Evolutionary conservation across 2,329 filamentous ascomycete species (phyloP), one percentile per base, ranked within the genome.

Genomic region (Thielaviopsis ethacetica): DNA sequence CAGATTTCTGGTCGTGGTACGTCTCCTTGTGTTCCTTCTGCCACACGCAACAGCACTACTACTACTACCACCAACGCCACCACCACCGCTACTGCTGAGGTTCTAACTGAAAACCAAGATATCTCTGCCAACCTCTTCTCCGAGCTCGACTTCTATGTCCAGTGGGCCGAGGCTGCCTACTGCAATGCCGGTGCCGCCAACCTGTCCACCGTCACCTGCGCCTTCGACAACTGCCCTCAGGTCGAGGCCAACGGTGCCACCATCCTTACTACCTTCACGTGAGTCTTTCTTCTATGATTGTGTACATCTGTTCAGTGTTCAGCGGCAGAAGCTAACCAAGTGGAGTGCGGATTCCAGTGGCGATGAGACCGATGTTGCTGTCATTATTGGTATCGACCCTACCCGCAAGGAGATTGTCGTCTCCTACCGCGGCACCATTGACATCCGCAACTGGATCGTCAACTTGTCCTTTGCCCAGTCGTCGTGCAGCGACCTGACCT

Each of bases 371-470:
- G 76, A 76, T 60, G 71, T 76, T 52, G 68, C 73, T 41, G 79
- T 76, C 59, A 78, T 78, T 60, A 71, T 82, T 22, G 73, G 75
- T 26, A 68, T 74, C 22, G 80, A 84, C 66, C 62, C 70, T 19
- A 66, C 66, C 24, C 74, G 72, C 62, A 64, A 73, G 58, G 71
- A 79, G 60, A 80, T 86, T 61, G 77, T 86, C 54, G 67, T 84
- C 50, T 73, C 80, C 34, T 74, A 83, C 69, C 77, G 81, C 49
- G 84, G 84, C 63, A 79, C 77, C 55, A 68, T 69, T 61, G 80
- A 77, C 51, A 64, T 83, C 61, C 75, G 75, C 56, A 86, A 86
- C 73, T 85, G 76, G 75, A 72, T 85, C 63, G 73, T 79, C 57
- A 77, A 86, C 65, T 60, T 78, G 55, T 63, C 70, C 54, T 75